Evolutionary conservation across 108 stramenopile genomes (phyloP), one percentile per base, ranked within the genome.

Genomic region (Cyclotella distinguenda): DNA sequence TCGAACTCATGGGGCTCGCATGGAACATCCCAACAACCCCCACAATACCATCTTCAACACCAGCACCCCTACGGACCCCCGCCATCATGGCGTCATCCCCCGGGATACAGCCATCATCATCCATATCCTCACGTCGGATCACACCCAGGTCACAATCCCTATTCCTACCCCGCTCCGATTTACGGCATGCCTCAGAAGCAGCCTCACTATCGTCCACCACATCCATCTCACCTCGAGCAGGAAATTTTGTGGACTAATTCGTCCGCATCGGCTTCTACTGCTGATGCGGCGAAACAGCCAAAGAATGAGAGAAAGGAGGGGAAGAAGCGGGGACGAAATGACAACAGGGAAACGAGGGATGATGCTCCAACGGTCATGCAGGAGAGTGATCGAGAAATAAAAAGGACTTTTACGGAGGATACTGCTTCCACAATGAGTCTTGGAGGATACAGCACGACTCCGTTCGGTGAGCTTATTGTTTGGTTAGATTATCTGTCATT

Each of bases 401-500:
- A 11, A 15, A 25, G 40, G 21, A 59, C 28, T 43, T 59, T 34
- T 59, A 51, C 47, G 1, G 72, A 64, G 28, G 62, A 64, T 43
- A 59, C 63, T 0, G 58, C 47, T 5, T 54, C 51, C 50, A 48
- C 71, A 11, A 42, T 51, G 48, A 73, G 72, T 45, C 16, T 73
- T 35, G 72, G 56, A 4, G 72, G 49, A 18, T 51, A 65, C 27
- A 73, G 72, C 40, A 64, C 65, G 63, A 27, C 55, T 39, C 42
- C 38, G 33, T 65, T 73, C 31, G 72, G 72, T 73, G 64, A 60
- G 72, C 51, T 25, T 2, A 6, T 27, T 44, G 9, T 26, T 45
- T 1, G 51, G 2, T 23, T 26, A 26, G 1, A 8, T 22, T 22
- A 9, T 4, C 23, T 19, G 21, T 2, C 23, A 22, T 18, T 48